Conservation (phyloP, 2,329 filamentous ascomycete species). For the Fusarium keratoplasticum region DNA sequence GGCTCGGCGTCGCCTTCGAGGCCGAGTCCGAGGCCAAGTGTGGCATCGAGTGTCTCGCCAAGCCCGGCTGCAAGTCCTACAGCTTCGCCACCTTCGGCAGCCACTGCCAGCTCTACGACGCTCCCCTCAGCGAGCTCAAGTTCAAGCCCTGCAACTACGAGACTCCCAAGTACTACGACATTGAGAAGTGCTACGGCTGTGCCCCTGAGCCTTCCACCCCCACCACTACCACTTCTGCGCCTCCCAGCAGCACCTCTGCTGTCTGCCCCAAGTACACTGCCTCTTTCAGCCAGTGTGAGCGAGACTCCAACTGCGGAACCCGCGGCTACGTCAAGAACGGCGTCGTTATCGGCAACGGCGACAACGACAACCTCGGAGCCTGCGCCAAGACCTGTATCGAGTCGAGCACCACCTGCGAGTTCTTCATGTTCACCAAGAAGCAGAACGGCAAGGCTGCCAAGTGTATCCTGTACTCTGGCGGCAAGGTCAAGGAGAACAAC, state of each 20-base stretch:
- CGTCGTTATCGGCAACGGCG: background rate
- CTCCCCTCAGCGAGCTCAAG: background rate
- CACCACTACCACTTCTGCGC: background rate
- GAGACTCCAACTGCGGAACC: conserved; percentile 19
- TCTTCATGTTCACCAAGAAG: conserved; percentile 25
- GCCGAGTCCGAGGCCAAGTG: background rate
- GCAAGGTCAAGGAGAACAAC: conserved; percentile 11
- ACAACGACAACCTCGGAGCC: conserved; percentile 24
- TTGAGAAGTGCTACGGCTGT: background rate
- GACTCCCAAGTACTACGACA: background rate
- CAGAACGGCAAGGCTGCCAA: conserved; percentile 2
- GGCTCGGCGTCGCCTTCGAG: background rate
- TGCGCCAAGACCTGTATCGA: conserved; percentile 37
- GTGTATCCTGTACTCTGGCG: conserved; percentile 29
- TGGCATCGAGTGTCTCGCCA: background rate
- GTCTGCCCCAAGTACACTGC: conserved; percentile 28
- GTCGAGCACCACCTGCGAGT: conserved; percentile 10
- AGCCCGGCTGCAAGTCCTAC: conserved; percentile 24
- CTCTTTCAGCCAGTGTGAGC: conserved; percentile 14
- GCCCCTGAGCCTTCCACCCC: background rate
- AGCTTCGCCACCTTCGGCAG: conserved; percentile 8
- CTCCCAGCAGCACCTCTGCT: background rate
- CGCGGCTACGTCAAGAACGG: conserved; percentile 21
- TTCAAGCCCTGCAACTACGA: background rate
- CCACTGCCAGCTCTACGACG: background rate